Evolutionary conservation across 1,139 yeast species (phyloP), one percentile per base, ranked within the genome.

Genomic region (Blastobotrys persicus): DNA sequence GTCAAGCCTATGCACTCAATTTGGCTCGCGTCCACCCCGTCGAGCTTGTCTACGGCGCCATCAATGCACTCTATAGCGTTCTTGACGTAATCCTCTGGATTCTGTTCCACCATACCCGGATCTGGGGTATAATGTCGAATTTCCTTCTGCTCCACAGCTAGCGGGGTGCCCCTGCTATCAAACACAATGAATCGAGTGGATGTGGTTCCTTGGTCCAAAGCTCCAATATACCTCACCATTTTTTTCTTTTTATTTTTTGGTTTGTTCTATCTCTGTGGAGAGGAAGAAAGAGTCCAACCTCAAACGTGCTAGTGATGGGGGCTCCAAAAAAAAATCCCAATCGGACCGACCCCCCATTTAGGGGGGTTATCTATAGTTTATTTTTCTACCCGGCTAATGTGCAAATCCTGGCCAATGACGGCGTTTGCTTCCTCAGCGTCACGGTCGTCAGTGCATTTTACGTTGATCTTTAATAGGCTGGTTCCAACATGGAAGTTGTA

Each of bases 161-260:
- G 75, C 58, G 89, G 95, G 57, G 76, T 75, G 31, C 96, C 96
- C 45, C 74, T 73, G 56, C 78, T 78, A 60, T 81, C 76, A 71
- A 91, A 91, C 48, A 88, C 74, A 54, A 91, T 89, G 45, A 88
- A 92, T 60, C 98, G 77, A n/a, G 96, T 87, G 18, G 95, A 87
- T 1, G 98, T 91, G 42, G 98, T 89, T 42, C 98, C 98, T 48
- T 88, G 88, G 66, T 89, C 97, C 48, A 89, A 82, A 51, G 95
- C 73, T 9, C 69, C 65, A 28, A 70, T 59, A 50, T 66, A 63
- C 26, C 54, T 42, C 32, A 56, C 59, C 34, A 51, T 43, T 51
- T 46, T 52, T 4, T 17, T 28, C n/a, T 20, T n/a, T n/a, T n/a
- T n/a, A n/a, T n/a, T n/a, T n/a, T n/a, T n/a, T n/a, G n/a, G n/a